Evolutionary conservation across 371 early-diverging fungal species (phyloP).

Genomic region (Mucor circinelloides): DNA sequence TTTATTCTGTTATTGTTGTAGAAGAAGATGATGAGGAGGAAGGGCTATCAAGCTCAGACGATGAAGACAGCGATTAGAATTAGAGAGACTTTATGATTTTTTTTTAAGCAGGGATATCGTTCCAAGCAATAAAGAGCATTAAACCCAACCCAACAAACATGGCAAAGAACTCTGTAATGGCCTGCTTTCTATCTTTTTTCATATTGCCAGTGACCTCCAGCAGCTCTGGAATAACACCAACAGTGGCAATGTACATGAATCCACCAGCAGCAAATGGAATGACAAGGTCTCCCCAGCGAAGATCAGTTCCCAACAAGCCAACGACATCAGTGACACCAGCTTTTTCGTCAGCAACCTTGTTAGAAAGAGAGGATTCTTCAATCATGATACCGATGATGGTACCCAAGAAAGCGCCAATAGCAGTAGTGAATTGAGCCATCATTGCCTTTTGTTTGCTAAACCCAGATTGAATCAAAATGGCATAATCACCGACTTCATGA

Average conservation of each 20-base stretch:
- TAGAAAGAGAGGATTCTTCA: slow-evolving; percentile 52
- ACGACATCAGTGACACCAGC: slow-evolving; percentile 27
- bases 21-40: slow-evolving; percentile 27
- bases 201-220: slow-evolving; percentile 2
- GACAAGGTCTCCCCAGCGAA: slow-evolving; percentile 66
- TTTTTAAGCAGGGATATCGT: slow-evolving; percentile 33
- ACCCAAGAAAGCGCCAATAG: slow-evolving; percentile 81
- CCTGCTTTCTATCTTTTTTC: slow-evolving; percentile 32
- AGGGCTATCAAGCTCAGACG: slow-evolving; percentile 14
- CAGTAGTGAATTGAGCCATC: slow-evolving; percentile 82
- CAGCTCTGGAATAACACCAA: slow-evolving; percentile 81
- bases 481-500: slow-evolving; percentile 92
- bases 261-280: slow-evolving; percentile 91
- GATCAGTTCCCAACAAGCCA: slow-evolving; percentile 29
- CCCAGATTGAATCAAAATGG: slow-evolving; percentile 85
- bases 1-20: neutral
- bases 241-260: slow-evolving; percentile 88
- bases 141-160: slow-evolving; percentile 63
- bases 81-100: neutral
- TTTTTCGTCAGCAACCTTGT: slow-evolving; percentile 22
- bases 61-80: slow-evolving; percentile 9
- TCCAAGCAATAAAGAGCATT: slow-evolving; percentile 64
- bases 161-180: slow-evolving; percentile 54
- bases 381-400: slow-evolving; percentile 80
- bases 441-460: slow-evolving; percentile 76